phyloP scores from a whole-genome alignment of 164 flowering plant genomes.

The Euptelea pleiosperma region DNA sequence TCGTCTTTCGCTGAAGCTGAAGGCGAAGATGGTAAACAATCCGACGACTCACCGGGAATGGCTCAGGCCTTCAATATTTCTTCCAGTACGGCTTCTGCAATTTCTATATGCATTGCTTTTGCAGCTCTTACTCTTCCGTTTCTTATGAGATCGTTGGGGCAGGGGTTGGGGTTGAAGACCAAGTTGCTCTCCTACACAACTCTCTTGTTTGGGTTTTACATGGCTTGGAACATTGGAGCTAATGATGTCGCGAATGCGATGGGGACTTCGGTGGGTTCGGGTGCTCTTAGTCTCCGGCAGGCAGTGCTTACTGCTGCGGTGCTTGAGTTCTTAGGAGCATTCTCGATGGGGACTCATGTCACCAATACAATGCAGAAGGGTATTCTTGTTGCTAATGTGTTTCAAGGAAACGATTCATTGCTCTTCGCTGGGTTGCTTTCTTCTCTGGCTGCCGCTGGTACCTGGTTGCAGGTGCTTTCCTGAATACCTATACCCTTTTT shows the following conservation, averaged over 20 bases:
- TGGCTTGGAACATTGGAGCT: conserved; percentile 99
- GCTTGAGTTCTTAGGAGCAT: conserved; percentile 90
- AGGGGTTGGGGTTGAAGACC: conserved; percentile 54
- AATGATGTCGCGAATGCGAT: conserved; percentile 98
- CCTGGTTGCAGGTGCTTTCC: conserved; percentile 85
- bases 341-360: conserved; percentile 91
- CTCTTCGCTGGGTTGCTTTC: conserved; percentile 92
- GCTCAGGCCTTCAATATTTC: conserved; percentile 80
- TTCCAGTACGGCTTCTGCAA: conserved; percentile 60
- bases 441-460: conserved; percentile 95
- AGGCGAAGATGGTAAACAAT: conserved; percentile 25
- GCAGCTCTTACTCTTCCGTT: conserved; percentile 65
- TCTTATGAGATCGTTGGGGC: conserved; percentile 56
- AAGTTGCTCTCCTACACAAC: conserved; percentile 65
- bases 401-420: conserved; percentile 77
- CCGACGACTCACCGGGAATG: conserved; percentile 57
- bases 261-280: conserved; percentile 98
- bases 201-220: conserved; percentile 83
- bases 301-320: conserved; percentile 90
- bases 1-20: conserved; percentile 65
- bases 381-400: conserved; percentile 77
- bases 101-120: conserved; percentile 58
- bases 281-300: conserved; percentile 79
- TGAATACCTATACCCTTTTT: not conserved
- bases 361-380: conserved; percentile 98